These are phyloP conservation scores for Cryptosporidium canis DNA, from an alignment of 169 alveolate genomes.

Conservation along the genomic window DNA sequence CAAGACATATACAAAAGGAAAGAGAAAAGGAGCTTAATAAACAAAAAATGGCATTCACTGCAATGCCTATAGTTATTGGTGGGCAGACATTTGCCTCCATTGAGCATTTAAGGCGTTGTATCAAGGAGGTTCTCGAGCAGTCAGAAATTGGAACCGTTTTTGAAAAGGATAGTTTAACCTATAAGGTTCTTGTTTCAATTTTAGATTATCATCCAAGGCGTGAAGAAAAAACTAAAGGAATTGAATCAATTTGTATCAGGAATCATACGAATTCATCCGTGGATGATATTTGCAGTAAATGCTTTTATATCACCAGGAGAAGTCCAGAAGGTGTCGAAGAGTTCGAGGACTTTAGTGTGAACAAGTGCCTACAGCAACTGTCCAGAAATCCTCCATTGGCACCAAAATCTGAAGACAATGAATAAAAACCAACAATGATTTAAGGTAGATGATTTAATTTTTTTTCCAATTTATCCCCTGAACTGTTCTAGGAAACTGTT, in stretches of 20 bases:
- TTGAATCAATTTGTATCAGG: slow-evolving; percentile 41
- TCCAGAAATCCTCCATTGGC: slow-evolving; percentile 66
- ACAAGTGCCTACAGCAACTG: slow-evolving; percentile 48
- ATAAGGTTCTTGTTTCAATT: slow-evolving; percentile 21
- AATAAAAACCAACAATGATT: neutral
- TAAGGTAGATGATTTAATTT: neutral
- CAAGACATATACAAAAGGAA: slow-evolving; percentile 65
- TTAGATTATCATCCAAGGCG: slow-evolving; percentile 58
- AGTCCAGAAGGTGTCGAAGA: slow-evolving; percentile 30
- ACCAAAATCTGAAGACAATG: neutral
- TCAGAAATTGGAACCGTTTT: slow-evolving; percentile 17
- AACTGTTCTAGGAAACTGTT: slow-evolving; percentile 36
- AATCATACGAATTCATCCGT: neutral
- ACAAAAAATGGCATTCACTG: slow-evolving; percentile 27
- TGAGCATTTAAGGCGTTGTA: slow-evolving; percentile 59
- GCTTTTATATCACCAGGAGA: slow-evolving; percentile 33
- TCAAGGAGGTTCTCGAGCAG: slow-evolving; percentile 53
- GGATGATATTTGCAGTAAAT: slow-evolving; percentile 6
- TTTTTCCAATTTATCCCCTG: slow-evolving; percentile 13
- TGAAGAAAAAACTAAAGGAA: slow-evolving; percentile 10
- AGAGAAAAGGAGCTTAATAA: slow-evolving; percentile 66
- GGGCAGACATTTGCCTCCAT: slow-evolving; percentile 65
- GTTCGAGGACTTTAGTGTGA: slow-evolving; percentile 60
- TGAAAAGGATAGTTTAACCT: slow-evolving; percentile 30
- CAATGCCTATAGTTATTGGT: slow-evolving; percentile 38